Evolutionary conservation across 768 basidiomycete genomes (phyloP).

Genomic region (Agaricus sinodeliciosus): DNA sequence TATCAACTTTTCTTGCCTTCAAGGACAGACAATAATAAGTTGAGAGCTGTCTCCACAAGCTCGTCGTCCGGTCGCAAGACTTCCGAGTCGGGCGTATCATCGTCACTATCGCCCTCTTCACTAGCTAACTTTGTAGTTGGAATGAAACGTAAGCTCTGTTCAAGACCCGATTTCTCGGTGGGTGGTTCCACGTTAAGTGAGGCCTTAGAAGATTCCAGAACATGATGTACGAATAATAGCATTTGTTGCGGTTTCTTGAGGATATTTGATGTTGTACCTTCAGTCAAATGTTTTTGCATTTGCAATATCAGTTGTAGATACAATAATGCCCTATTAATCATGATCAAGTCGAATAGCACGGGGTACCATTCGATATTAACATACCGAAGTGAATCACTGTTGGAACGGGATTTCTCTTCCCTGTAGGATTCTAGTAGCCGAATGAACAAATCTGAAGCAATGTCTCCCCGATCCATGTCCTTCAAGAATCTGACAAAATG

Average conservation of each 20-base stretch:
- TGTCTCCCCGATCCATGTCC: constrained; percentile 56
- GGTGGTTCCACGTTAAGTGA: constrained; percentile 22
- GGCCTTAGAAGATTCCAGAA: constrained; percentile 41
- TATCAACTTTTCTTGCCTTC: constrained; percentile 55
- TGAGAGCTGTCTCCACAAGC: constrained; percentile 72
- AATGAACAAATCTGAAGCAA: constrained; percentile 71
- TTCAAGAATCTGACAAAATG: constrained; percentile 65
- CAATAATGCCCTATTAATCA: constrained; percentile 47
- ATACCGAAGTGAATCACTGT: constrained; percentile 49
- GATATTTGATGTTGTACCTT: constrained; percentile 50
- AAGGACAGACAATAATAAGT: constrained; percentile 74
- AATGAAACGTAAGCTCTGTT: constrained; percentile 17
- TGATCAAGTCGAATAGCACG: not conserved
- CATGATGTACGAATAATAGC: constrained; percentile 77
- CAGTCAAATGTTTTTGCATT: constrained; percentile 66
- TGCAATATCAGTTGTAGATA: constrained; percentile 77
- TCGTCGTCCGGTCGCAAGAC: constrained; percentile 45
- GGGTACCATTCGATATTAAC: constrained; percentile 3
- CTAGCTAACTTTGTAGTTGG: constrained; percentile 31
- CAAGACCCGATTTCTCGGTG: not conserved
- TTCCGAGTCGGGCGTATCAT: constrained; percentile 39
- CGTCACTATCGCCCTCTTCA: constrained; percentile 54
- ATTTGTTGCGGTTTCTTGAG: constrained; percentile 62
- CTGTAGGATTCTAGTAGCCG: constrained; percentile 67
- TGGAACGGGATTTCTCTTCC: constrained; percentile 27